Conservation (phyloP, 257 asterid genomes). For the Cordia subcordata region DNA sequence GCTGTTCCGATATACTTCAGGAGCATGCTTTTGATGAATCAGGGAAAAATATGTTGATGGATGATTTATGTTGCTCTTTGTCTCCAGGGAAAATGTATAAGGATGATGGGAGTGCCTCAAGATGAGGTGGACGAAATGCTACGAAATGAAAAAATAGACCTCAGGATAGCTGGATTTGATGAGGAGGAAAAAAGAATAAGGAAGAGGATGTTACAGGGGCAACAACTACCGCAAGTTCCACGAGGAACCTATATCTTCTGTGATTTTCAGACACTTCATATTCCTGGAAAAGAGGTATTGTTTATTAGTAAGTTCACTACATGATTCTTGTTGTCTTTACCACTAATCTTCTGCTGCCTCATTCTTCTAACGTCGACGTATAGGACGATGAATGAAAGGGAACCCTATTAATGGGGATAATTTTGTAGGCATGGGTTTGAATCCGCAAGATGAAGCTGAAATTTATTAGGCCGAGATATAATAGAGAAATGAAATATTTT, state of each 20-base stretch:
- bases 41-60: background rate
- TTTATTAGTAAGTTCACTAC: background rate
- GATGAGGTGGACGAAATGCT: constrained; percentile 75
- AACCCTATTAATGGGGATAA: too few relatives aligned
- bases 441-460: too few relatives aligned
- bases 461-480: background rate
- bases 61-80: constrained; percentile 8
- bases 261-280: constrained; percentile 71
- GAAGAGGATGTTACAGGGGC: constrained; percentile 40
- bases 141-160: constrained; percentile 51
- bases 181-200: constrained; percentile 78
- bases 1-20: background rate
- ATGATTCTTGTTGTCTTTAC: background rate
- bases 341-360: background rate
- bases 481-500: background rate
- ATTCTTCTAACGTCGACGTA: too few relatives aligned
- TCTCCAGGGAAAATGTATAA: constrained; percentile 64
- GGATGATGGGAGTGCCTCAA: constrained; percentile 88
- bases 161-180: constrained; percentile 84
- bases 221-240: constrained; percentile 51
- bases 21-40: background rate
- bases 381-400: too few relatives aligned
- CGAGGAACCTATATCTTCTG: constrained; percentile 70
- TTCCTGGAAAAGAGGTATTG: constrained; percentile 80
- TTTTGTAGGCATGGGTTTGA: too few relatives aligned